These are phyloP conservation scores for Chaetomium sp. DNA, from an alignment of 2,329 filamentous ascomycete species.

Conservation along the genomic window DNA sequence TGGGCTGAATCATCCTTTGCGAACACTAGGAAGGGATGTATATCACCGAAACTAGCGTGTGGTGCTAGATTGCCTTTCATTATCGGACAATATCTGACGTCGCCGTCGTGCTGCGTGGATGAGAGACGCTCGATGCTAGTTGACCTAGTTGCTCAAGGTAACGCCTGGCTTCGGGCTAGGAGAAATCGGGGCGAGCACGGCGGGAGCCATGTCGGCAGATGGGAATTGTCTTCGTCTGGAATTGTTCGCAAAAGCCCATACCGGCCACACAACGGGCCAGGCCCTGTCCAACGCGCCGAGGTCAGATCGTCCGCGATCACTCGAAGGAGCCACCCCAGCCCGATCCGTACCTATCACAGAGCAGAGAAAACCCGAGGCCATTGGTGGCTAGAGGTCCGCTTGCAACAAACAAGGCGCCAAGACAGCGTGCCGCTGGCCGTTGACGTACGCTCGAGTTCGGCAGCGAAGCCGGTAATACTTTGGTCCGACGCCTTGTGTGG, in stretches of 20 bases:
- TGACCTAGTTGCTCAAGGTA: conserved; percentile 4
- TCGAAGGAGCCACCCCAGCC: neutral
- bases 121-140: neutral
- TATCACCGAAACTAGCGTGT: conserved; percentile 33
- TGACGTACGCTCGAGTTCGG: neutral
- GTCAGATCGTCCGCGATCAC: neutral
- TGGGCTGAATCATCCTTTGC: conserved; percentile 4
- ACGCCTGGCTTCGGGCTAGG: conserved; percentile 3
- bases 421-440: conserved; percentile 10
- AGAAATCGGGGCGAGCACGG: neutral
- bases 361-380: neutral
- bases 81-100: conserved; percentile 30
- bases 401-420: conserved; percentile 10
- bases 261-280: neutral
- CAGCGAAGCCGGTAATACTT: conserved; percentile 24
- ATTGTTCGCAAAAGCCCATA: neutral
- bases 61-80: conserved; percentile 33
- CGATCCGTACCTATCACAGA: conserved; percentile 1
- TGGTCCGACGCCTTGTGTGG: conserved; percentile 26
- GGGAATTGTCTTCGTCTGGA: neutral
- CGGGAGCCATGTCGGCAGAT: neutral
- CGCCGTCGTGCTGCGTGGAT: conserved; percentile 22
- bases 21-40: conserved; percentile 7
- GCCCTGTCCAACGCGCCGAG: neutral
- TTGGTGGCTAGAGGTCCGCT: neutral